Evolutionary conservation across 2,329 filamentous ascomycete genomes (phyloP).

Genomic region (Blumeria graminis): DNA sequence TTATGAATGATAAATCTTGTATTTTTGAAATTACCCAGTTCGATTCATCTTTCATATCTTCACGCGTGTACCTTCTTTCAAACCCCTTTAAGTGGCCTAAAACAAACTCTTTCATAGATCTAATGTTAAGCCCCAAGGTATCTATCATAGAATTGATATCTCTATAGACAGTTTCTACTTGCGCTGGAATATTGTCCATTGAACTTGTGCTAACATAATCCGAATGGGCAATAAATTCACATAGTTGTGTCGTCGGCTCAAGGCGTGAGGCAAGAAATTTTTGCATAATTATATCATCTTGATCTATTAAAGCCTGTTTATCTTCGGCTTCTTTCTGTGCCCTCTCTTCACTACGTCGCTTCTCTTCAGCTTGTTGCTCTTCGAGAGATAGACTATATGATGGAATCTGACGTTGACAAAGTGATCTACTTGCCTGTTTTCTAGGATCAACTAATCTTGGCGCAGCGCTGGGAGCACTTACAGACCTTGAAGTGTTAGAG

Average conservation of each 20-base stretch:
- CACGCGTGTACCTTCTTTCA: constrained; percentile 29
- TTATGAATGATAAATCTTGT: constrained; percentile 36
- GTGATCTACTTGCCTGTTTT: constrained; percentile 13
- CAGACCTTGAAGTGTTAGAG: constrained; percentile 28
- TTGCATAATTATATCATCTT: constrained; percentile 46
- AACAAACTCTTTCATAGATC: constrained; percentile 32
- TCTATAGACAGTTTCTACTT: constrained; percentile 44
- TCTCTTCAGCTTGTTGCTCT: constrained; percentile 11
- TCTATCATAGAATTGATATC: constrained; percentile 91
- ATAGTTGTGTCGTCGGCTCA: constrained; percentile 34
- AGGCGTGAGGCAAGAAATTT: constrained; percentile 34
- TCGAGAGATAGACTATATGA: constrained; percentile 7
- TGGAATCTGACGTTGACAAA: background rate
- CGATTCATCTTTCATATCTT: constrained; percentile 44
- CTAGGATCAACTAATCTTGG: constrained; percentile 24
- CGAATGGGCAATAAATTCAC: constrained; percentile 42
- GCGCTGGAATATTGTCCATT: constrained; percentile 30
- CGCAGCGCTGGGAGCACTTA: constrained; percentile 34
- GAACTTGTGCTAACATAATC: constrained; percentile 24
- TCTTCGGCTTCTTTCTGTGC: constrained; percentile 33
- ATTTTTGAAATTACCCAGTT: constrained; percentile 60
- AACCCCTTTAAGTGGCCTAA: constrained; percentile 36
- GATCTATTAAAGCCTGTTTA: constrained; percentile 32
- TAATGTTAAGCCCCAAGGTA: constrained; percentile 65
- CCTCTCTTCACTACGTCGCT: constrained; percentile 17